These are phyloP conservation scores for Fagopyrum esculentum DNA, from an alignment of 148 eudicot genomes.

Conservation along the genomic window DNA sequence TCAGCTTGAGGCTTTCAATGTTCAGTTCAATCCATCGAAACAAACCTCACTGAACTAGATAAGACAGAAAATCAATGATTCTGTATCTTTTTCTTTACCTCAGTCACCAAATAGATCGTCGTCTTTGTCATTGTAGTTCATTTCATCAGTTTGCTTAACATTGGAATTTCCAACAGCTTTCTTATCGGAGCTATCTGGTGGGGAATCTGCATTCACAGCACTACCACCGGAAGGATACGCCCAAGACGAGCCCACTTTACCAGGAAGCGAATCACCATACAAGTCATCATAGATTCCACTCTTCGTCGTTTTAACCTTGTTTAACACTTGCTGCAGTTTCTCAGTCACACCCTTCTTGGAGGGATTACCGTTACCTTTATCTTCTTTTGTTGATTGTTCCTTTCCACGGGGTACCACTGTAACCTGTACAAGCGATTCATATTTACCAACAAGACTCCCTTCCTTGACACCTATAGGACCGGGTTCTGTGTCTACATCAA, in stretches of 20 bases:
- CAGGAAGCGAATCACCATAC: constrained; percentile 68
- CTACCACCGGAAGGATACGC: constrained; percentile 23
- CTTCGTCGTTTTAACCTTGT: constrained; percentile 69
- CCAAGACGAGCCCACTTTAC: constrained; percentile 79
- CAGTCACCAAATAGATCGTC: constrained; percentile 86
- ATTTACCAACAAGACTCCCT: constrained; percentile 97
- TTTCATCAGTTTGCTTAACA: neutral
- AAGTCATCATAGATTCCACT: constrained; percentile 81
- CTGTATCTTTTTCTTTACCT: constrained; percentile 14
- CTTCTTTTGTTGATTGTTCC: constrained; percentile 50
- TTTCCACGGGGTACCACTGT: constrained; percentile 82
- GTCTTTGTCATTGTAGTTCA: constrained; percentile 30
- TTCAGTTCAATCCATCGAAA: neutral
- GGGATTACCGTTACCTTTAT: constrained; percentile 26
- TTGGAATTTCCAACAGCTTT: constrained; percentile 24
- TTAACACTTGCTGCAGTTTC: constrained; percentile 64
- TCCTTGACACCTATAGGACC: constrained; percentile 92
- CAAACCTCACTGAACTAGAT: neutral
- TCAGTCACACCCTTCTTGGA: constrained; percentile 71
- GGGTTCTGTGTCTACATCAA: constrained; percentile 92
- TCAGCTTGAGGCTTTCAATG: neutral
- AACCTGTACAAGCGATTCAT: constrained; percentile 79
- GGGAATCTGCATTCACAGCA: neutral
- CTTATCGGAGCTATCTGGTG: neutral
- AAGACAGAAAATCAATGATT: neutral